These are phyloP conservation scores for Entomophthora muscae DNA, from an alignment of 371 early-diverging fungal genomes.

Conservation along the genomic window DNA sequence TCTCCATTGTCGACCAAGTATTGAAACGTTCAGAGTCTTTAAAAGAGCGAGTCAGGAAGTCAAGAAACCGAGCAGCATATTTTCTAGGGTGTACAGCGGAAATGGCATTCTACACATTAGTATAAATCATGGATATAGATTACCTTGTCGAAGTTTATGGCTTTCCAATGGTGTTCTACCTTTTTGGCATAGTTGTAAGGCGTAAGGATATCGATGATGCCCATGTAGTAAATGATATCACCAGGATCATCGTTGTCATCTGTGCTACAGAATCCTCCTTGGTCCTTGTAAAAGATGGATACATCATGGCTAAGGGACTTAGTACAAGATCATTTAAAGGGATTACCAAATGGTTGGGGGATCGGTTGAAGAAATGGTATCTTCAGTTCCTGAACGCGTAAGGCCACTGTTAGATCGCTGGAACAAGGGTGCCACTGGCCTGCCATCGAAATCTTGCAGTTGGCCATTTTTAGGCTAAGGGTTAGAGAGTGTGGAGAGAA, in stretches of 20 bases:
- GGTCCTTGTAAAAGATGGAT: slow-evolving; percentile 72
- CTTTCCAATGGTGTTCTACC: slow-evolving; percentile 71
- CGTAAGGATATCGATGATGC: slow-evolving; percentile 92
- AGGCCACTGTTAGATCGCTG: not conserved
- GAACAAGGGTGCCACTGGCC: not conserved
- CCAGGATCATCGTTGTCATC: slow-evolving; percentile 39
- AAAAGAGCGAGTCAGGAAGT: slow-evolving; percentile 34
- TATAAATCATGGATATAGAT: not conserved
- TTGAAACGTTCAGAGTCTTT: no score
- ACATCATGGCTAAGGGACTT: slow-evolving; percentile 24
- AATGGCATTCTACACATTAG: slow-evolving; percentile 32
- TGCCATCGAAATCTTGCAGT: not conserved
- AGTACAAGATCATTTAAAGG: no score
- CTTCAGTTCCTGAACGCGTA: no score
- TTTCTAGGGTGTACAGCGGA: slow-evolving; percentile 70
- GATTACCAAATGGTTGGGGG: slow-evolving; percentile 4
- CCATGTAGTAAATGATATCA: slow-evolving; percentile 69
- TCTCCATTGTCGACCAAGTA: not conserved
- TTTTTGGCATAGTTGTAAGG: slow-evolving; percentile 72
- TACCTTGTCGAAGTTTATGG: slow-evolving; percentile 52
- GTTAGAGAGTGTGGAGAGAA: not conserved
- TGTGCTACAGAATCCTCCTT: slow-evolving; percentile 75
- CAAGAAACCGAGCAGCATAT: slow-evolving; percentile 71
- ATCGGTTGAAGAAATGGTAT: slow-evolving; percentile 33
- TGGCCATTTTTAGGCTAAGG: not conserved